phyloP scores from a whole-genome alignment of 2,329 filamentous ascomycete species.

The Colletotrichum coccodes region DNA sequence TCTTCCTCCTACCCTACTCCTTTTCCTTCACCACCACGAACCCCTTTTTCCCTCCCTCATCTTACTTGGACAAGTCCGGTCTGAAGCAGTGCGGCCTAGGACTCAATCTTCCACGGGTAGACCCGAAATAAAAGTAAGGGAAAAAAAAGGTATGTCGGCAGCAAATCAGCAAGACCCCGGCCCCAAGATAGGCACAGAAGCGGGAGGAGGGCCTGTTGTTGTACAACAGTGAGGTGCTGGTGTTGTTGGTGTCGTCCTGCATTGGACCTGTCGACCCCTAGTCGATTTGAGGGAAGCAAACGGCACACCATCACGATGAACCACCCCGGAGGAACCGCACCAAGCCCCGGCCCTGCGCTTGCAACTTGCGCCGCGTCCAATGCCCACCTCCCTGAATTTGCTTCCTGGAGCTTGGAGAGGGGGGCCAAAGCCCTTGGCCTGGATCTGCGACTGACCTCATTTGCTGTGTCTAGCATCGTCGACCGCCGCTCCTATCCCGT shows the following conservation, averaged over 20 bases:
- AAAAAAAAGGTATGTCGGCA: background rate
- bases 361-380: constrained; percentile 13
- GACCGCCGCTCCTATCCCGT: constrained; percentile 21
- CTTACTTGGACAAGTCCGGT: constrained; percentile 12
- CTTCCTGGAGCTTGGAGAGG: background rate
- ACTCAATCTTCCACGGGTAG: constrained; percentile 3
- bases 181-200: background rate
- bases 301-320: background rate
- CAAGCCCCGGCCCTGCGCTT: constrained; percentile 16
- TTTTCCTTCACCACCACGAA: background rate
- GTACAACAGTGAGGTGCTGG: background rate
- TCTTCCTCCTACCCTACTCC: background rate
- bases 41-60: constrained; percentile 13
- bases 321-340: constrained; percentile 5
- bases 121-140: too few relatives aligned
- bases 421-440: constrained; percentile 17
- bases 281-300: background rate
- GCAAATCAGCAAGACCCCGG: background rate
- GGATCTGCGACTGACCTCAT: constrained; percentile 31
- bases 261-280: background rate
- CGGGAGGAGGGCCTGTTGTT: background rate
- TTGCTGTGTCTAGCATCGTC: constrained; percentile 30
- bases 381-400: constrained; percentile 20
- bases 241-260: background rate
- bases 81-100: constrained; percentile 13